Base-by-base conservation (phyloP, 257 asterid species). In the Paulownia fortunei region DNA sequence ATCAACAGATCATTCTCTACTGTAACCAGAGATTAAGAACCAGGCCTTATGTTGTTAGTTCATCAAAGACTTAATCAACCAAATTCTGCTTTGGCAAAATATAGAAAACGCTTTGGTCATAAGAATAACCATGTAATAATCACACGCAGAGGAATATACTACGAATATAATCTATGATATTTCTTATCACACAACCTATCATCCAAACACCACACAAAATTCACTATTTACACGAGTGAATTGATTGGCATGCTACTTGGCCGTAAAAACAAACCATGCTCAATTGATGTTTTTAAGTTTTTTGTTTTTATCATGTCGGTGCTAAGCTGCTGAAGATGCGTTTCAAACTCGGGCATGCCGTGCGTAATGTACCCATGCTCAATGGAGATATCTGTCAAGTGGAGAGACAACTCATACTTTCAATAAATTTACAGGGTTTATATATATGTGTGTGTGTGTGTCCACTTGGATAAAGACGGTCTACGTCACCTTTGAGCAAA, bases 251-350 rank as follows among this genome's bases (percentile, higher is more conserved):
- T 37, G 63, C 73, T 30, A 41, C n/a, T n/a, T n/a, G n/a, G n/a
- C n/a, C n/a, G n/a, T n/a, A n/a, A n/a, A n/a, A n/a, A 54, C 65
- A 36, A 66, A 52, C 72, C 49, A 41, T 74, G 78, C 64, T 21
- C 41, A 13, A 16, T 41, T 37, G 30, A 39, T 72, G 18, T 27
- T 62, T 65, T 7, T 6, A 0, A 11, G 62, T 67, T 27, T 23
- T 27, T 30, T 1, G 63, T 15, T 24, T 1, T 63, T 12, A 49
- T 92, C 82, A 92, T 3, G 83, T 41, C 6, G 95, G 87, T 49
- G 82, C 86, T 21, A 85, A 85, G 82, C 98, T 90, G 93, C 87
- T 93, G 87, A 87, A 92, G 81, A 93, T 89, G 74, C 99, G 96
- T 83, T 93, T 96, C 89, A 96, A 83, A 77, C 97, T 89, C 34